Evolutionary conservation across 2,329 filamentous ascomycete species (phyloP), one percentile per base, ranked within the genome.

Genomic region (Pseudogymnoascus sp.): DNA sequence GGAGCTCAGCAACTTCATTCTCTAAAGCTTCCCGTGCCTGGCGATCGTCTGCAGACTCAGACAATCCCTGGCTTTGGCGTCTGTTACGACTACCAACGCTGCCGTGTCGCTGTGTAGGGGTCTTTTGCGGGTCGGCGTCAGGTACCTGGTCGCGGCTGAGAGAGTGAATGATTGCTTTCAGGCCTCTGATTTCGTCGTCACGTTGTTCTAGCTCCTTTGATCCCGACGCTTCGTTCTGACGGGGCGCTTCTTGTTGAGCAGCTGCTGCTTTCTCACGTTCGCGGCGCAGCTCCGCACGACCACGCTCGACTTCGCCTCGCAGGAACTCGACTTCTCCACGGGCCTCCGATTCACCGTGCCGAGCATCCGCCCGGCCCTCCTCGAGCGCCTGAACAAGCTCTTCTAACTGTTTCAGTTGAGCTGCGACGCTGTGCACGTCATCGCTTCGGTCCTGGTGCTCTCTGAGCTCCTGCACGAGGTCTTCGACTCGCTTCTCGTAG

Each of bases 151-250:
- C 91, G 65, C 91, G 84, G 74, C 92, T 96, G 38, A 99, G 81
- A 16, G 91, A 96, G 76, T 97, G 93, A 65, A 99, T 97, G 72
- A 99, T 97, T 45, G 95, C 93, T 76, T 97, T 99, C 67, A 99
- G 83, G 55, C 95, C 95, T 65, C 93, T 85, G 71, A 99, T 97
- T 78, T 99, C 95, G 70, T 99, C 95, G 71, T 99, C 93, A 73
- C 96, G 95, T 72, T 96, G 90, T 72, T 96, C 92, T 31, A 97
- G 76, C 66, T 96, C 92, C 74, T 91, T 91, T 45, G 84, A 82
- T 55, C 79, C 75, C 23, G 80, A 75, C 1, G 80, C 79, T 9
- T 81, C 79, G 43, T 70, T 70, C 2, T 60, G 33, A n/a, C 49
- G 49, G 4, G 68, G 66, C 16, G 76, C 78, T 28, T 82, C 82